phyloP scores from a whole-genome alignment of 148 eudicot genomes.

The Amaranthus hypochondriacus region DNA sequence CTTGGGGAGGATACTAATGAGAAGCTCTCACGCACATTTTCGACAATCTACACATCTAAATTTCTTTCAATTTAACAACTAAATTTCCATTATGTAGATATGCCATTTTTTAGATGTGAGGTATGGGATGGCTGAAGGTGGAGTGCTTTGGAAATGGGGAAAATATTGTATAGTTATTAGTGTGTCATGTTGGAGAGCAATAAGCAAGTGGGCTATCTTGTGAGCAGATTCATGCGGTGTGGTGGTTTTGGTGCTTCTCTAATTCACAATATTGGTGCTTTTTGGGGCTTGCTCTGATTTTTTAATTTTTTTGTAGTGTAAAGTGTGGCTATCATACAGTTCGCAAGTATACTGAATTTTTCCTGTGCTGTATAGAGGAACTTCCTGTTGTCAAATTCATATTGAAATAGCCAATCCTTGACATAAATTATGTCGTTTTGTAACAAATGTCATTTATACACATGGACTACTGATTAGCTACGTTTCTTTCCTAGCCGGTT shows the following conservation, averaged over 20 bases:
- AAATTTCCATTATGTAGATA: not conserved
- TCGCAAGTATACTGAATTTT: no score
- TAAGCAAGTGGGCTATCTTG: not conserved
- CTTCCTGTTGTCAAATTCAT: not conserved
- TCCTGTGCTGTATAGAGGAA: not conserved
- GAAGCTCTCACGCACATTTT: not conserved
- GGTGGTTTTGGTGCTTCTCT: not conserved
- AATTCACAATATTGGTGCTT: no score
- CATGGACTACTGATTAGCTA: not conserved
- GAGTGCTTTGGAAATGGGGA: not conserved
- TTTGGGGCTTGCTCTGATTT: no score
- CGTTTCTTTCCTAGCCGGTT: not conserved
- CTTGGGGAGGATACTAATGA: not conserved
- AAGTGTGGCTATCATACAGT: no score
- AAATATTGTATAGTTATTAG: not conserved
- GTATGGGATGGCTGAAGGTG: not conserved
- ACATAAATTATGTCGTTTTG: not conserved
- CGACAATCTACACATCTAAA: not conserved
- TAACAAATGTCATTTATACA: not conserved
- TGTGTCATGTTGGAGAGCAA: not conserved
- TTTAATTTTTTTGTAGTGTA: no score
- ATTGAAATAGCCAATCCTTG: not conserved
- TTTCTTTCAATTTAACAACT: not conserved
- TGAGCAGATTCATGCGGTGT: not conserved
- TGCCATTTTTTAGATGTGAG: not conserved